Percentiles rank a stretch among this genome's conserved stretches.
Evolutionary conservation across 495 filamentous ascomycete species (phyloP).

Genomic region (Xylaria flabelliformis): DNA sequence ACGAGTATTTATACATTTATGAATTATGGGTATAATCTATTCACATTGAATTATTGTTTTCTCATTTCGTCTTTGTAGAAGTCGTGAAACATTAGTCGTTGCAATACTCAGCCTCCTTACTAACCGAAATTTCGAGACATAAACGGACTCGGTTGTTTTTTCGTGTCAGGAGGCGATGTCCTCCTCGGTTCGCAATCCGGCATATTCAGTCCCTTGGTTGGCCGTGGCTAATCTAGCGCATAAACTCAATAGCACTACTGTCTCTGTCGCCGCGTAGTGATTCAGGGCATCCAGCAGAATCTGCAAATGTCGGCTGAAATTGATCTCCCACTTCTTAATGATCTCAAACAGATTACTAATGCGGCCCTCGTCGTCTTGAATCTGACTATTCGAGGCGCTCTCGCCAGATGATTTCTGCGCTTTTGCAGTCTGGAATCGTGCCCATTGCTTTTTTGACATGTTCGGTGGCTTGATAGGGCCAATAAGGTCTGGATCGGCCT

Average conservation of each 20-base stretch:
- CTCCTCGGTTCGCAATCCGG: slow-evolving; percentile 55
- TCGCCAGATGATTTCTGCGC: slow-evolving; percentile 40
- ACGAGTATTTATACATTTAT: background rate
- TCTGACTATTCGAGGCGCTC: slow-evolving; percentile 28
- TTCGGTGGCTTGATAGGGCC: slow-evolving; percentile 56
- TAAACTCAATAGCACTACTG: slow-evolving; percentile 87
- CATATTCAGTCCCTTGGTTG: slow-evolving; percentile 68
- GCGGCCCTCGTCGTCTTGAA: slow-evolving; percentile 64
- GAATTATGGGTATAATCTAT: slow-evolving; percentile 7
- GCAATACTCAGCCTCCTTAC: slow-evolving; percentile 2
- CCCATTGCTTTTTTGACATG: slow-evolving; percentile 62
- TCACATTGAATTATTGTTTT: background rate
- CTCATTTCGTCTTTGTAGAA: background rate
- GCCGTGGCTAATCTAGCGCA: slow-evolving; percentile 79
- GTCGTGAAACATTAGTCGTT: background rate
- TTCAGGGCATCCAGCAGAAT: slow-evolving; percentile 93
- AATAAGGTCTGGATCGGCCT: slow-evolving; percentile 75
- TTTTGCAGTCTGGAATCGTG: slow-evolving; percentile 50
- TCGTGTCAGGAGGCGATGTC: slow-evolving; percentile 43
- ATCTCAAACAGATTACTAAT: slow-evolving; percentile 83
- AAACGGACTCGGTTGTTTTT: background rate
- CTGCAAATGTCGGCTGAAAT: slow-evolving; percentile 88
- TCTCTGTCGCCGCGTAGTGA: slow-evolving; percentile 96
- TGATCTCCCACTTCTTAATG: slow-evolving; percentile 85
- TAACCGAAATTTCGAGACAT: background rate